Evolutionary conservation across 495 filamentous ascomycete species (phyloP), one percentile per base, ranked within the genome.

Genomic region (Parachaetomium inaequale): DNA sequence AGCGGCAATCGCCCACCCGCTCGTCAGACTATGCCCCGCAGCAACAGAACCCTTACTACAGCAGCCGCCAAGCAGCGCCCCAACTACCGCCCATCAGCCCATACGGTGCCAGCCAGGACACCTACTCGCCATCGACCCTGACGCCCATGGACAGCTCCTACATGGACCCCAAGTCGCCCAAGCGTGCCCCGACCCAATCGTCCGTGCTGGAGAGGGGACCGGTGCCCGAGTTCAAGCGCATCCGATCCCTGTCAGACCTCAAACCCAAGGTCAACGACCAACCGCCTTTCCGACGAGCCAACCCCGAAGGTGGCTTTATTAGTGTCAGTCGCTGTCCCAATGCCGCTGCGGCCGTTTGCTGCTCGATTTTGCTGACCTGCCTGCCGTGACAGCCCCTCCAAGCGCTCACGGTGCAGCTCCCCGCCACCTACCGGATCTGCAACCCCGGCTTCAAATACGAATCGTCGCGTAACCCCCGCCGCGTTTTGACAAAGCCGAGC

Each of bases 391-490:
- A 97, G 93, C 95, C 95, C 53, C 82, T 99, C 55, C 92, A 97
- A 90, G 93, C 95, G 21, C 81, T 99, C 61, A 99, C 95, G 12
- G 88, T 88, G 25, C 92, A 98, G 68, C 84, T 99, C 7, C 93
- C 95, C 6, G 84, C 93, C 12, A 98, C 95, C 2, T 99, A 99
- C 74, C 87, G 94, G 57, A 98, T 99, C 75, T 99, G 95, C 79
- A 99, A 99, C 68, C 93, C 95, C 1, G 85, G 81, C 59, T 99
- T 99, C 82, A 96, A 97, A 80, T 99, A 99, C 79, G 95, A 98
- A 72, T 97, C 95, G 25, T 96, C 95, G n/a, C 83, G 95, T 61
- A 99, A 99, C 68, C 95, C 95, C 25, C 88, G 95, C 45, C 85
- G 95, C 66, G 95, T 99, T 34, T 79, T 99, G 56, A 99, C 95